Conservation (phyloP, 768 basidiomycete species). For the Suillus lakei region DNA sequence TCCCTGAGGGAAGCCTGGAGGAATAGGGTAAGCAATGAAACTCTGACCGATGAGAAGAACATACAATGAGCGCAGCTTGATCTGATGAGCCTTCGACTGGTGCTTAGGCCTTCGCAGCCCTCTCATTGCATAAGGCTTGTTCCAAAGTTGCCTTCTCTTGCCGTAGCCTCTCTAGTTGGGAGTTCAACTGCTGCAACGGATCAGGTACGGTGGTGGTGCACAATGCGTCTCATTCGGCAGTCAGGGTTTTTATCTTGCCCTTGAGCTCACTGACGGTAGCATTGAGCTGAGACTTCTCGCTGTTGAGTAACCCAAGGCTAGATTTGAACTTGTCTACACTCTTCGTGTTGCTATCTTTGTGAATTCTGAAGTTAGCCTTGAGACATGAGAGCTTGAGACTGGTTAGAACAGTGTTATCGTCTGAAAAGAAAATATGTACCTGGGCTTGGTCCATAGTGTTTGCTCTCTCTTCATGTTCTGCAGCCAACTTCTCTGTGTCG, state of each 20-base stretch:
- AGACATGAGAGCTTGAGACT: slow-evolving; percentile 42
- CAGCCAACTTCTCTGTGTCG: slow-evolving; percentile 34
- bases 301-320: slow-evolving; percentile 29
- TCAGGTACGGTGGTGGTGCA: slow-evolving; percentile 22
- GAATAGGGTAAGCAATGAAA: not conserved
- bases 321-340: slow-evolving; percentile 18
- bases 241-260: slow-evolving; percentile 32
- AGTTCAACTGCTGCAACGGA: slow-evolving; percentile 33
- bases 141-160: slow-evolving; percentile 45
- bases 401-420: not conserved
- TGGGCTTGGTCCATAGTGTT: slow-evolving; percentile 33
- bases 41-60: slow-evolving; percentile 5
- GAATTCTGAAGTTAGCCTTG: slow-evolving; percentile 47
- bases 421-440: slow-evolving; percentile 22
- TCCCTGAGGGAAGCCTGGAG: slow-evolving; percentile 54
- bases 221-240: slow-evolving; percentile 33
- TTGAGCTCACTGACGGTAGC: slow-evolving; percentile 29
- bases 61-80: slow-evolving; percentile 37
- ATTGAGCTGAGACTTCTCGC: slow-evolving; percentile 35
- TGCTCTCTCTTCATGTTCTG: slow-evolving; percentile 36
- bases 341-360: slow-evolving; percentile 32
- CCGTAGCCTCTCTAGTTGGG: slow-evolving; percentile 42
- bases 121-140: slow-evolving; percentile 43
- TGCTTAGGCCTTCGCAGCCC: slow-evolving; percentile 29
- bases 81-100: slow-evolving; percentile 20